phyloP scores from a whole-genome alignment of 176 grass and related monocot genomes.

The Urochloa ruziziensis region DNA sequence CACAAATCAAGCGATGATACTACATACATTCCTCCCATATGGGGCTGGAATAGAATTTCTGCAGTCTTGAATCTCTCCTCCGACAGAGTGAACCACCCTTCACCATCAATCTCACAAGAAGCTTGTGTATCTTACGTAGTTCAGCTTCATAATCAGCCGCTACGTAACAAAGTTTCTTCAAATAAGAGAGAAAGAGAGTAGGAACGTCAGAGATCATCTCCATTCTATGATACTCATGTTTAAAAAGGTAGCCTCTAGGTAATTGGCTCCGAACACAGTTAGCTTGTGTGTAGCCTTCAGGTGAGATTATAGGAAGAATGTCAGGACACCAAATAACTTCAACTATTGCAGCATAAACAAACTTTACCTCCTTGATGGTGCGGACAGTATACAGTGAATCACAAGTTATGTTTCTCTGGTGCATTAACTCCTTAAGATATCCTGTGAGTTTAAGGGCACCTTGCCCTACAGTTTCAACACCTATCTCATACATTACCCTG shows the following conservation, averaged over 20 bases:
- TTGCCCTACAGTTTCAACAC: constrained; percentile 81
- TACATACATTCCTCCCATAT: constrained; percentile 68
- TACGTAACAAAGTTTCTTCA: constrained; percentile 93
- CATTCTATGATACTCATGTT: neutral
- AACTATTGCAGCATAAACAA: neutral
- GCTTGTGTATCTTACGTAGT: constrained; percentile 54
- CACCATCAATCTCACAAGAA: constrained; percentile 73
- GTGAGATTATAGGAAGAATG: neutral
- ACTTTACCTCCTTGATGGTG: constrained; percentile 82
- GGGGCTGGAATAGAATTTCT: constrained; percentile 96
- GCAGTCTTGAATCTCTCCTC: constrained; percentile 75
- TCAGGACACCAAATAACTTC: neutral
- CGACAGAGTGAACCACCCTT: constrained; percentile 81
- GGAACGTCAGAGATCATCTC: constrained; percentile 6
- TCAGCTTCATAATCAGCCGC: constrained; percentile 85
- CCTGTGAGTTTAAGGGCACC: constrained; percentile 90
- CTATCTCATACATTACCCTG: constrained; percentile 78
- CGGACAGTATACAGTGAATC: constrained; percentile 87
- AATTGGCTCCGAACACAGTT: constrained; percentile 11
- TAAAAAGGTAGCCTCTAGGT: neutral
- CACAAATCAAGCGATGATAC: neutral
- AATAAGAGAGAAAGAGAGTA: constrained; percentile 17
- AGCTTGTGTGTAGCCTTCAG: neutral
- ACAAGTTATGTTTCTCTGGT: constrained; percentile 61
- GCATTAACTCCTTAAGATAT: constrained; percentile 90